phyloP scores from a whole-genome alignment of 306 rosid species.

The Cucurbita moschata region DNA sequence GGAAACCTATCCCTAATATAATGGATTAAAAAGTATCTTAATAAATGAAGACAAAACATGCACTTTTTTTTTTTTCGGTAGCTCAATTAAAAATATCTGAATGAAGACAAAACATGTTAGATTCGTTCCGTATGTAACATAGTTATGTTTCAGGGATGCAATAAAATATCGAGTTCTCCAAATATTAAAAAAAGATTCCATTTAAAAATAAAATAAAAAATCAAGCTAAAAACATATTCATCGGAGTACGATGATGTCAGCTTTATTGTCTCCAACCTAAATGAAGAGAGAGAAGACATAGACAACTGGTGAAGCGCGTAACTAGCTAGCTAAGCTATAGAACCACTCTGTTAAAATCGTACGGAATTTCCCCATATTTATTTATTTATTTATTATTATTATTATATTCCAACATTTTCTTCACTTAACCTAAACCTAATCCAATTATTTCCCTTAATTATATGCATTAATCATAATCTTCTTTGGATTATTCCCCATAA shows the following conservation, averaged over 20 bases:
- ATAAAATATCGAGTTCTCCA: no score
- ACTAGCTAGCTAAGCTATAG: neutral
- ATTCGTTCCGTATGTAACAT: no score
- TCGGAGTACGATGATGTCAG: neutral
- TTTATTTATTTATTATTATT: neutral
- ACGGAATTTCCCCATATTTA: neutral
- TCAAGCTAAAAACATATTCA: neutral
- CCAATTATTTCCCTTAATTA: conserved; percentile 2
- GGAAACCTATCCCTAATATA: no score
- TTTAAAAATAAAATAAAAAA: no score
- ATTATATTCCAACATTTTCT: neutral
- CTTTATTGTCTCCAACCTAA: neutral
- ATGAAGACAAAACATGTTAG: no score
- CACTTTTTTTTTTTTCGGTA: no score
- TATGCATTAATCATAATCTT: neutral
- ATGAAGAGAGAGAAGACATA: neutral
- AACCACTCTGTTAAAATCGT: neutral
- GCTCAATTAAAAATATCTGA: no score
- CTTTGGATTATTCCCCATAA: neutral
- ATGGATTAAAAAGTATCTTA: no score
- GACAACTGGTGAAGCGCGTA: conserved; percentile 12
- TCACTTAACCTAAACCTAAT: neutral
- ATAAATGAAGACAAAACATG: no score
- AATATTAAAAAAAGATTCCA: no score
- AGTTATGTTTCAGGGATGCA: no score